Conservation (phyloP, 2,329 filamentous ascomycete species). For the Apiospora pterosperma region DNA sequence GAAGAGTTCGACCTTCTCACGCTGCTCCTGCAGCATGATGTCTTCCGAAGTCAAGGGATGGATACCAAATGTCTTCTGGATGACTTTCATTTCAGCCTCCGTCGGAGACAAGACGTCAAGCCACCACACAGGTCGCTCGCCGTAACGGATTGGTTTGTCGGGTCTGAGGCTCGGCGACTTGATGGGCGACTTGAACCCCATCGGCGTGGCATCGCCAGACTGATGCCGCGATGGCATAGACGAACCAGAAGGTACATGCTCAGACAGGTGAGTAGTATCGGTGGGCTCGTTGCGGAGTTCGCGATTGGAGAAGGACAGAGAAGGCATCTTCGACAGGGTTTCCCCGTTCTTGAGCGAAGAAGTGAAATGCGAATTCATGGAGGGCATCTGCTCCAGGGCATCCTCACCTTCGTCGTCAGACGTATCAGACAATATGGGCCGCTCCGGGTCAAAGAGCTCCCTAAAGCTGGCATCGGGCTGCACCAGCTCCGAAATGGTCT, state of each 20-base stretch:
- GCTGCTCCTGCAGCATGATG: constrained; percentile 94
- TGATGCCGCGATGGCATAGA: constrained; percentile 15
- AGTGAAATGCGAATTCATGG: constrained; percentile 8
- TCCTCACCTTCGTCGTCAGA: constrained; percentile 64
- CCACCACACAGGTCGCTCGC: constrained; percentile 93
- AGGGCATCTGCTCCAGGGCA: constrained; percentile 31
- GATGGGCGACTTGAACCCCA: constrained; percentile 16
- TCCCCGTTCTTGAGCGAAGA: constrained; percentile 33
- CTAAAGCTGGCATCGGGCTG: constrained; percentile 81
- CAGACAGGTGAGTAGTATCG: constrained; percentile 9
- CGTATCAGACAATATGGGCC: constrained; percentile 69
- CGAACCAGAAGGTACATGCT: constrained; percentile 12
- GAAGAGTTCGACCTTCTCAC: constrained; percentile 97
- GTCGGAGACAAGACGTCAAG: constrained; percentile 88
- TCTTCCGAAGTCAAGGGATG: constrained; percentile 95
- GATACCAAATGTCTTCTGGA: constrained; percentile 90
- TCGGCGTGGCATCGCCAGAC: constrained; percentile 20
- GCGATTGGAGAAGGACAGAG: constrained; percentile 32
- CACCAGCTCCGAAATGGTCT: constrained; percentile 88
- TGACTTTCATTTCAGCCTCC: constrained; percentile 90
- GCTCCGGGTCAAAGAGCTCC: constrained; percentile 89
- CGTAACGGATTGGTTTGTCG: constrained; percentile 47
- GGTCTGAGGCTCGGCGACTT: constrained; percentile 22
- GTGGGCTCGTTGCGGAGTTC: constrained; percentile 21
- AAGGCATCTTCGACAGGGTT: constrained; percentile 35